Conservation (phyloP, 306 rosid genomes). For the Cicer cuneatum region DNA sequence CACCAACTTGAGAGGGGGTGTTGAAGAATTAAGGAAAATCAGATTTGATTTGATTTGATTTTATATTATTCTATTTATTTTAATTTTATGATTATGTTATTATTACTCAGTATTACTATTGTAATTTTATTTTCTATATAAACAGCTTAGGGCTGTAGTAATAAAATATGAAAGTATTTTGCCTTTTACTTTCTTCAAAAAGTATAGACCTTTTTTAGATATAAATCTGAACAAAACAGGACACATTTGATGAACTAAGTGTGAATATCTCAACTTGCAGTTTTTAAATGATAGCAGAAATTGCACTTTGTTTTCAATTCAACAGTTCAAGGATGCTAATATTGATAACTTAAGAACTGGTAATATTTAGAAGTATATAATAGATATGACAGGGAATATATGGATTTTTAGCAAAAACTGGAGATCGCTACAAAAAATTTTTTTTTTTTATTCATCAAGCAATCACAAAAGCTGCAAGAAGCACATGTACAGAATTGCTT, state of each 20-base stretch:
- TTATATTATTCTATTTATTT: too few relatives aligned
- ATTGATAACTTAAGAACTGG: background rate
- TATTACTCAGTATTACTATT: too few relatives aligned
- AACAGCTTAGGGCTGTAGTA: too few relatives aligned
- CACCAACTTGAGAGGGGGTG: too few relatives aligned
- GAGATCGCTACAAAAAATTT: constrained; percentile 5
- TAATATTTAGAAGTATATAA: constrained; percentile 4
- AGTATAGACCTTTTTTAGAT: constrained; percentile 30
- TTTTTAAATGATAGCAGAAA: background rate
- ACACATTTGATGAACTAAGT: constrained; percentile 4
- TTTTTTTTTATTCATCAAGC: constrained; percentile 17
- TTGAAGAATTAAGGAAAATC: too few relatives aligned
- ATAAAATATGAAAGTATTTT: too few relatives aligned
- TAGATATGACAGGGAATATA: constrained; percentile 17
- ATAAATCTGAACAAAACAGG: constrained; percentile 36
- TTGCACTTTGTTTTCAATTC: constrained; percentile 13
- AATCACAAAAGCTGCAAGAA: constrained; percentile 29
- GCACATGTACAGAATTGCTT: constrained; percentile 23
- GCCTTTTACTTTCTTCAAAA: too few relatives aligned
- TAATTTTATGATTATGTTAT: too few relatives aligned
- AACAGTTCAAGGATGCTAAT: constrained; percentile 24
- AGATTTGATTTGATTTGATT: too few relatives aligned
- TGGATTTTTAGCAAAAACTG: constrained; percentile 27
- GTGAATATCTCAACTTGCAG: constrained; percentile 17
- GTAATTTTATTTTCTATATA: too few relatives aligned